Base-by-base conservation (phyloP, 768 basidiomycete genomes). In the Termitomyces sp. region DNA sequence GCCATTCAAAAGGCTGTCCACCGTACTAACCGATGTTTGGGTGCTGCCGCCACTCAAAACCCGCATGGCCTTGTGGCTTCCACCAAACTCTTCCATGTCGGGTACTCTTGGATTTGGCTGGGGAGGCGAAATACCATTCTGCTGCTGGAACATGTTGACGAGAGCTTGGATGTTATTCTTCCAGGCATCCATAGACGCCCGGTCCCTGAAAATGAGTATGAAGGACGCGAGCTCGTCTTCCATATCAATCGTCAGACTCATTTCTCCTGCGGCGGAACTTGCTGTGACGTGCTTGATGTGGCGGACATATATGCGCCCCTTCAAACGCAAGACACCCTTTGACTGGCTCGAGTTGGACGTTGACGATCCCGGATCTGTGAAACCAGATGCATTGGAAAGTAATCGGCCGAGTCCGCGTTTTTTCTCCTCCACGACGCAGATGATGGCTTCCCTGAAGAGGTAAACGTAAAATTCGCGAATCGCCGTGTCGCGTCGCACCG, bases 181-280 rank as follows among this genome's bases (percentile, higher is more conserved):
- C 97, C 97, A 98, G 0, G 90, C 82, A 69, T 98, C 94, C 60
- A 97, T 81, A 2, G 90, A 90, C n/a, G 87, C 79, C 35, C 91
- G 86, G 58, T 98, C 93, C 70, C 89, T 91, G 83, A 97, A 99
- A 68, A 94, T 90, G 51, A 99, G 83, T 74, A 98, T 96, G 76
- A 99, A 98, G 55, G 91, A 92, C 63, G 97, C 96, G 58, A 97
- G 79, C 69, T 96, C 94, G 71, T 98, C 96, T 76, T 95, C 93
- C 95, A 99, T 98, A 68, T 94, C 90, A 69, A 99, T 96, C 5
- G 96, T 97, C 63, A 98, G 81, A 70, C 93, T 96, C 78, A 97
- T 82, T 73, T 96, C 96, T 38, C 88, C 88, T 20, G 83, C 82
- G 9, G 85, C 80, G 3, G 89, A 89, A 38, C 88, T 88, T 61